These are phyloP conservation scores for Sporopachydermia quercuum DNA, from an alignment of 805 yeast genomes.

Conservation along the genomic window DNA sequence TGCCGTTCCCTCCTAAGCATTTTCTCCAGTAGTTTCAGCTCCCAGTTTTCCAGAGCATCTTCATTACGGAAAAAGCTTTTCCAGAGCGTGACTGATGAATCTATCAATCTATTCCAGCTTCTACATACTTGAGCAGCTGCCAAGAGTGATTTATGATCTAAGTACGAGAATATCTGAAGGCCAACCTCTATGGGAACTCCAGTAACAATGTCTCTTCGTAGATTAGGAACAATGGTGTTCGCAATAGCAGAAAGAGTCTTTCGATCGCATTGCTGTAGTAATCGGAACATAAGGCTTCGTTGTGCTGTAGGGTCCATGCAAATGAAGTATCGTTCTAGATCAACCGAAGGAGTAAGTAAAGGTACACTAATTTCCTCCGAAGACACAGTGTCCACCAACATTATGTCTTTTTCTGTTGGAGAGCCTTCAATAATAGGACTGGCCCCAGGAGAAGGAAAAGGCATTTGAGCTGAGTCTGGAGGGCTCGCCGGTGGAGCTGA, in stretches of 20 bases:
- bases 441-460: background rate
- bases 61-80: slow-evolving; percentile 46
- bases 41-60: slow-evolving; percentile 10
- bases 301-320: background rate
- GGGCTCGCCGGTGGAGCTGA: background rate
- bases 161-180: slow-evolving; percentile 42
- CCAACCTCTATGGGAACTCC: slow-evolving; percentile 66
- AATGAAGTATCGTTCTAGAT: background rate
- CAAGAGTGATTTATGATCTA: slow-evolving; percentile 50
- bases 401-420: background rate
- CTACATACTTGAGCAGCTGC: slow-evolving; percentile 49
- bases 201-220: slow-evolving; percentile 60
- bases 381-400: background rate
- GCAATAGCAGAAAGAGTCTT: slow-evolving; percentile 46
- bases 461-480: background rate
- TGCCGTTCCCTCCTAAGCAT: slow-evolving; percentile 23
- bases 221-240: slow-evolving; percentile 32
- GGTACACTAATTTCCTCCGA: background rate
- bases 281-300: slow-evolving; percentile 27
- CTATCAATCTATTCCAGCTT: slow-evolving; percentile 55
- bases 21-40: slow-evolving; percentile 33
- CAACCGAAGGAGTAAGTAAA: too few relatives aligned
- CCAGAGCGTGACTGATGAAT: slow-evolving; percentile 56
- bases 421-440: background rate
- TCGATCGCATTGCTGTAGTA: slow-evolving; percentile 46